These are phyloP conservation scores for Globisporangium recalcitrans DNA, from an alignment of 352 stramenopile species.

Conservation along the genomic window DNA sequence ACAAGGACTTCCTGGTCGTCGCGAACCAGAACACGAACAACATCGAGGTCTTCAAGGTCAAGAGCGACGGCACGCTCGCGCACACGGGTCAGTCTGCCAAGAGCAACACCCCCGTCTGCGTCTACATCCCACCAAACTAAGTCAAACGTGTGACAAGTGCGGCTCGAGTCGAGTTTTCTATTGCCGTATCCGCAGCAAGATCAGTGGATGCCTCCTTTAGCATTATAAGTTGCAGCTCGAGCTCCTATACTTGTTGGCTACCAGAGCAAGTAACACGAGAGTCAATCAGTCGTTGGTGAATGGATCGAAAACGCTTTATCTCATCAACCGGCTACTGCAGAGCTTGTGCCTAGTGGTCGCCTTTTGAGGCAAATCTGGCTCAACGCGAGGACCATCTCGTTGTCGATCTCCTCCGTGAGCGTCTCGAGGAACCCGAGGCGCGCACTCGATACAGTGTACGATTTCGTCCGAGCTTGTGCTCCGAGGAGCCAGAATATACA, in stretches of 20 bases:
- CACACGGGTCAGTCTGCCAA: constrained; percentile 5
- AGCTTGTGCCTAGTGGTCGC: too few species aligned
- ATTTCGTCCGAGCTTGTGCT: constrained; percentile 39
- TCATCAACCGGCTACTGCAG: too few species aligned
- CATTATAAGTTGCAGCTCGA: too few species aligned
- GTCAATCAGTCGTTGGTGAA: too few species aligned
- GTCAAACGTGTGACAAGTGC: too few species aligned
- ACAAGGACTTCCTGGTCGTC: constrained; percentile 16
- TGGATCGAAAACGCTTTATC: too few species aligned
- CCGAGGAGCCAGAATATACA: too few species aligned
- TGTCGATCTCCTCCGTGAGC: constrained; percentile 75
- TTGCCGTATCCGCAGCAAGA: too few species aligned
- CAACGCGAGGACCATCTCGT: constrained; percentile 77
- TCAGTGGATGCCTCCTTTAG: too few species aligned
- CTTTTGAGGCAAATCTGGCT: constrained; percentile 80
- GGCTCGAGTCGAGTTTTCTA: too few species aligned
- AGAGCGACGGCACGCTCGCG: constrained; percentile 16
- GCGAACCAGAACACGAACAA: constrained; percentile 23
- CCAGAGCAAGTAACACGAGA: too few species aligned
- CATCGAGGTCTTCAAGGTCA: constrained; percentile 18
- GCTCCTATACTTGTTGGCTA: too few species aligned
- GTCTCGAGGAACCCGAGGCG: constrained; percentile 54
- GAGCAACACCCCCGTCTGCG: constrained; percentile 17
- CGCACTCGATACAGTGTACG: constrained; percentile 42
- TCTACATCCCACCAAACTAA: constrained; percentile 9